Evolutionary conservation across 176 grass and related monocot genomes (phyloP), one percentile per base, ranked within the genome.

Genomic region (Rhynchospora breviuscula): DNA sequence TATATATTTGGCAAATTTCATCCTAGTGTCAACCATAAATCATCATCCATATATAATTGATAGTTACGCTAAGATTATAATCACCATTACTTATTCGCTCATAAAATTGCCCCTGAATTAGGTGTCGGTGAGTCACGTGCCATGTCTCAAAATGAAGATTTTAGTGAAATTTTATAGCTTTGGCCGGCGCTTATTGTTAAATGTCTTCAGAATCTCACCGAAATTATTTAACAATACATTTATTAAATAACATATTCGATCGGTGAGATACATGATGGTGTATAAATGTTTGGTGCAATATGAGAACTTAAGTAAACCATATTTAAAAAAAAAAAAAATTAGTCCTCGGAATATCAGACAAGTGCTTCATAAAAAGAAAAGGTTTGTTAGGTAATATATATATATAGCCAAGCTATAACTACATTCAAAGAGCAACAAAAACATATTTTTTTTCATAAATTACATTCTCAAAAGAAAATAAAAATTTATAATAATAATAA

Each of bases 391-490:
- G 25, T 54, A 56, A 40, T 29, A 29, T 40, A 40, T 40, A 40
- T 40, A 40, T 40, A 77, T 77, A 77, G 12, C 46, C 46, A 52
- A 57, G 12, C 73, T 78, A 78, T 35, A 78, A 78, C 49, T 77
- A 29, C 73, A 77, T 77, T 21, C 73, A 77, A 48, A 18, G 23
- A 77, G 51, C 33, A 78, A 18, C 23, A 57, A 57, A 78, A 57
- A 33, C 13, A 78, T 78, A 13, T 40, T 2, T 40, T 78, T 78
- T 78, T 78, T 33, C 43, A 71, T 51, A 68, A 46, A 51, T 82
- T 82, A 82, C 80, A 82, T 81, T 81, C 58, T 64, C 35, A 63
- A 13, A 23, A 17, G 1, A 79, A 60, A 60, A 40, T 40, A 59
- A 63, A 81, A 79, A 40, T 26, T 78, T 29, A 17, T 15, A 53